These are phyloP conservation scores for Metschnikowia orientalis DNA, from an alignment of 805 yeast species.

Conservation along the genomic window DNA sequence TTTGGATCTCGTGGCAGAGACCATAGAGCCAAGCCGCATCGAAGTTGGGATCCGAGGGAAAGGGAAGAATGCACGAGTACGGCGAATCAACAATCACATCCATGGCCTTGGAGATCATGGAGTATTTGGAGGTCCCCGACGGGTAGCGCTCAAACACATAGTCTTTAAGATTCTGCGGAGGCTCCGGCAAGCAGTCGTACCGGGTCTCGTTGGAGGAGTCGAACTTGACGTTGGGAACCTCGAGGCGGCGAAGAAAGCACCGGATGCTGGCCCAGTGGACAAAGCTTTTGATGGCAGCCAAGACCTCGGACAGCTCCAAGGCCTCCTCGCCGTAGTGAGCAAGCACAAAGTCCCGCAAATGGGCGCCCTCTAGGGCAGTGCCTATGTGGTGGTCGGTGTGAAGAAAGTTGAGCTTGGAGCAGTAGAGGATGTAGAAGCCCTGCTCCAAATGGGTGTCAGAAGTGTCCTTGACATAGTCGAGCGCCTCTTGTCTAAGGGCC, in stretches of 20 bases:
- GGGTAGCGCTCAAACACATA: conserved; percentile 46
- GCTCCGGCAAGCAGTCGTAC: conserved; percentile 42
- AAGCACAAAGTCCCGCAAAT: conserved; percentile 35
- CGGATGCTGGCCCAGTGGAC: conserved; percentile 53
- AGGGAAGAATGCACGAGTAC: conserved; percentile 38
- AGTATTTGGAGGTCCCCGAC: conserved; percentile 48
- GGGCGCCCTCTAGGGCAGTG: conserved; percentile 45
- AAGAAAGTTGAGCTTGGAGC: conserved; percentile 48
- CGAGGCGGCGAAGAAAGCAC: conserved; percentile 42
- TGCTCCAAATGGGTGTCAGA: conserved; percentile 32
- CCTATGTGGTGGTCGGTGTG: conserved; percentile 55
- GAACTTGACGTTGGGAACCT: conserved; percentile 34
- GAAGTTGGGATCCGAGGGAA: conserved; percentile 22
- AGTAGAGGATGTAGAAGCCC: conserved; percentile 42
- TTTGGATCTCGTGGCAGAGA: conserved; percentile 43
- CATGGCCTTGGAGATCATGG: conserved; percentile 38
- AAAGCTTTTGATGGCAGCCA: conserved; percentile 46
- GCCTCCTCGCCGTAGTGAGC: conserved; percentile 40
- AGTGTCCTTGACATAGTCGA: conserved; percentile 25
- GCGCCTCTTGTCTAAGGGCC: conserved; percentile 21
- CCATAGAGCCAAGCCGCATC: conserved; percentile 33
- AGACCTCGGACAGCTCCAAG: conserved; percentile 37
- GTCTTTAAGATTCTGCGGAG: conserved; percentile 35
- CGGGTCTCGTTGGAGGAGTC: conserved; percentile 23
- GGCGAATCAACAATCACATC: conserved; percentile 32